These are phyloP conservation scores for Phylloporus sp. DNA, from an alignment of 768 basidiomycete genomes.

Conservation along the genomic window DNA sequence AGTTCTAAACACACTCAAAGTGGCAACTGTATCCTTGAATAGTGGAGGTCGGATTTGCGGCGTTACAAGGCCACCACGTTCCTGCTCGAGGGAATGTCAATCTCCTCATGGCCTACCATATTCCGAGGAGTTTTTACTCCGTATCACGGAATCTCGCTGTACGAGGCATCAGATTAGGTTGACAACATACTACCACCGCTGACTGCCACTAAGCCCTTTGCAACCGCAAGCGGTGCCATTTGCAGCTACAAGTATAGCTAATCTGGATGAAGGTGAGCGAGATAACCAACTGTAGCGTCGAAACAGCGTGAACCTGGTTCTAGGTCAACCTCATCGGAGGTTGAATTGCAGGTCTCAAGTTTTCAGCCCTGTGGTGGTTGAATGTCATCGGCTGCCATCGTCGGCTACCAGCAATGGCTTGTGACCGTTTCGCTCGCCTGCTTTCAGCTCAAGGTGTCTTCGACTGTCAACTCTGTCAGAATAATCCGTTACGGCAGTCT, in stretches of 20 bases:
- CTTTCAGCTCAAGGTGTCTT: constrained; percentile 1
- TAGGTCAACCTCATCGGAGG: too few species aligned
- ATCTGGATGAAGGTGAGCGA: constrained; percentile 1
- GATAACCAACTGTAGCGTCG: not conserved
- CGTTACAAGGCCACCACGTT: not conserved
- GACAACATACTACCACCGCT: constrained; percentile 4
- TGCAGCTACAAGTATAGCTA: not conserved
- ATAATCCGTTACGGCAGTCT: constrained; percentile 20
- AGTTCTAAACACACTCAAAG: not conserved
- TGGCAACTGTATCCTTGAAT: not conserved
- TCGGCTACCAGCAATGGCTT: not conserved
- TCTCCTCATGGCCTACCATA: not conserved
- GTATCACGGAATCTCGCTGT: not conserved
- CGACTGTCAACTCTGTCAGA: constrained; percentile 17
- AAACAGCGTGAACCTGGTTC: not conserved
- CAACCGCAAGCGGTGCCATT: constrained; percentile 5
- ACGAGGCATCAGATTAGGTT: not conserved
- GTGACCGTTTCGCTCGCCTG: not conserved
- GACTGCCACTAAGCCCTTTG: not conserved
- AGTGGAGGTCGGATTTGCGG: not conserved
- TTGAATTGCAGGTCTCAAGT: not conserved
- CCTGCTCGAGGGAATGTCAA: not conserved
- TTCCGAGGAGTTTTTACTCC: not conserved
- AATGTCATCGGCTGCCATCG: not conserved
- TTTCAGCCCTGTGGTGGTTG: not conserved